Evolutionary conservation across 345 rosid species (phyloP).

Genomic region (Firmiana major): DNA sequence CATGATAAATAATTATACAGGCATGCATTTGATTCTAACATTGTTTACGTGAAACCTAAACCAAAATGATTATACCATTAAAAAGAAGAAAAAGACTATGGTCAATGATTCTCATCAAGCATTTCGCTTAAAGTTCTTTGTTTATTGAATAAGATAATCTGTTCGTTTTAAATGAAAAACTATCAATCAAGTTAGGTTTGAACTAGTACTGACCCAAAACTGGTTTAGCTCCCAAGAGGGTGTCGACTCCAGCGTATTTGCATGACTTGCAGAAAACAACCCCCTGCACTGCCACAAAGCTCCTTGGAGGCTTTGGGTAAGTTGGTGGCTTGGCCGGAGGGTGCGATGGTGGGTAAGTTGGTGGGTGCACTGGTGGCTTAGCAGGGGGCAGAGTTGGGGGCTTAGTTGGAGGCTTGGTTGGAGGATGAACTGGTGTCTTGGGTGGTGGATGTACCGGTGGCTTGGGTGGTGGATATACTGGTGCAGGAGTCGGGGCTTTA

Average conservation of each 20-base stretch:
- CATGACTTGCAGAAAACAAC: slow-evolving; percentile 85
- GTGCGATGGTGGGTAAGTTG: slow-evolving; percentile 13
- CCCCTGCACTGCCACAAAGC: slow-evolving; percentile 69
- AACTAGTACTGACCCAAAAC: slow-evolving; percentile 39
- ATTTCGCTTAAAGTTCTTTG: background rate
- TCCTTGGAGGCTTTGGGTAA: slow-evolving; percentile 34
- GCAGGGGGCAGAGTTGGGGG: slow-evolving; percentile 30
- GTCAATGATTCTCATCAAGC: background rate
- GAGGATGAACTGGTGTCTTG: slow-evolving; percentile 14
- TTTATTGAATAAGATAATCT: background rate
- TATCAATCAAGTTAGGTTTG: background rate
- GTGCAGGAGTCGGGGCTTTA: slow-evolving; percentile 22
- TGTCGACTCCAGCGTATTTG: slow-evolving; percentile 52
- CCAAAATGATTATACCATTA: background rate
- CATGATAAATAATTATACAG: background rate
- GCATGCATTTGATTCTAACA: background rate
- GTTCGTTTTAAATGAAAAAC: background rate
- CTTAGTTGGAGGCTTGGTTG: slow-evolving; percentile 2
- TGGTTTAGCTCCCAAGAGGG: slow-evolving; percentile 67
- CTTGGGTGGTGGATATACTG: slow-evolving; percentile 37
- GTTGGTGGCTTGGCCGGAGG: slow-evolving; percentile 32
- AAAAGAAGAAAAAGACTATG: background rate
- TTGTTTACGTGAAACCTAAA: background rate
- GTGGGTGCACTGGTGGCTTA: slow-evolving; percentile 12
- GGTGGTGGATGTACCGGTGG: slow-evolving; percentile 27